Percentiles rank a stretch among this genome's conserved stretches.
phyloP scores from a whole-genome alignment of 2,329 filamentous ascomycete species.

The Aspergillus unguis region DNA sequence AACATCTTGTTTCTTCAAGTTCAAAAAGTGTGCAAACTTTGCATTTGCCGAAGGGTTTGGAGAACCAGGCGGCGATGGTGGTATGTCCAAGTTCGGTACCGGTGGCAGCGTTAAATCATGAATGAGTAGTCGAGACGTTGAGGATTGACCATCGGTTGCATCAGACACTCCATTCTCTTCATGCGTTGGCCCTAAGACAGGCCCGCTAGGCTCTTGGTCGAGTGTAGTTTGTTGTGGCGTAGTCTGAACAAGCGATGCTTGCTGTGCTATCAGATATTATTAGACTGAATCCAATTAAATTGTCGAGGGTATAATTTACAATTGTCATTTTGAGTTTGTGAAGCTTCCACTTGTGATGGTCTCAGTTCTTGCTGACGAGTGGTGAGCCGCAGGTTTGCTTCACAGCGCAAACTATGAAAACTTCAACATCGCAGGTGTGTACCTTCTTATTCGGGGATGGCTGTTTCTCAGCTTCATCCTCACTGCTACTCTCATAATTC shows the following conservation, averaged over 20 bases:
- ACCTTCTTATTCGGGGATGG: slow-evolving; percentile 23
- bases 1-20: slow-evolving; percentile 59
- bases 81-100: slow-evolving; percentile 44
- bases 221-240: slow-evolving; percentile 2
- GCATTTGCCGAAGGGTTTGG: slow-evolving; percentile 46
- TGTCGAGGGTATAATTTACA: slow-evolving; percentile 6
- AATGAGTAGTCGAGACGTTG: slow-evolving; percentile 48
- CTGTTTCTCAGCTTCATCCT: slow-evolving; percentile 36
- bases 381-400: slow-evolving; percentile 11
- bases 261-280: slow-evolving; percentile 6
- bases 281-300: neutral
- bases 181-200: slow-evolving; percentile 38
- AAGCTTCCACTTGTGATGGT: slow-evolving; percentile 1
- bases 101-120: slow-evolving; percentile 56
- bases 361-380: slow-evolving; percentile 11
- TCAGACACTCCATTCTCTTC: slow-evolving; percentile 19
- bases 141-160: slow-evolving; percentile 32
- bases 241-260: neutral
- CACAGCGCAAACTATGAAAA: neutral
- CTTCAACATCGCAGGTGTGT: neutral
- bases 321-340: slow-evolving; percentile 4
- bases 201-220: slow-evolving; percentile 22
- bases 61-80: slow-evolving; percentile 46
- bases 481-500: slow-evolving; percentile 46
- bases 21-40: slow-evolving; percentile 60